A percentile compares a stretch with the other conserved stretches of the same genome.
Conservation (phyloP, 768 basidiomycete species). For the Podaxis sp. region DNA sequence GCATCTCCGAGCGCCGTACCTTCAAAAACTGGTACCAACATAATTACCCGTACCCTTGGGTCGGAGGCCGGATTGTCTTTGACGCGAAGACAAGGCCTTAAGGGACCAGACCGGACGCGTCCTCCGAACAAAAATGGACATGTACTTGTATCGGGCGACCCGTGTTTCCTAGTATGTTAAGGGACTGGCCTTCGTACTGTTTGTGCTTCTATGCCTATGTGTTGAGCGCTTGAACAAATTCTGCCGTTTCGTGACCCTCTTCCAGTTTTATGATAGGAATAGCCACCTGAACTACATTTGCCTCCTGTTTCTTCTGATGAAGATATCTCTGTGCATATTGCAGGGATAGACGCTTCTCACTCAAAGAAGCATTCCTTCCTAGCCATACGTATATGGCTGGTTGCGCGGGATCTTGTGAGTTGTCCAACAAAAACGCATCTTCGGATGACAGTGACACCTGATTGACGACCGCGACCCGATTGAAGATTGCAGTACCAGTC, state of each 20-base stretch:
- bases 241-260: conserved; percentile 48
- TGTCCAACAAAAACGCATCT: conserved; percentile 51
- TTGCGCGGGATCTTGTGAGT: conserved; percentile 25
- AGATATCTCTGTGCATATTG: conserved; percentile 56
- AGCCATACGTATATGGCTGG: conserved; percentile 59
- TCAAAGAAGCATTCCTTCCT: conserved; percentile 42
- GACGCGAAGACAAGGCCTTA: conserved; percentile 19
- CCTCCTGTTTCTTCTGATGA: conserved; percentile 29
- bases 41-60: conserved; percentile 88
- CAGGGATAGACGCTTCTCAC: conserved; percentile 44
- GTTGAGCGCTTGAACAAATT: conserved; percentile 33
- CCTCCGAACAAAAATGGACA: neutral
- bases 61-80: conserved; percentile 63
- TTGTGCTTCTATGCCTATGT: neutral
- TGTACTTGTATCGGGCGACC: neutral
- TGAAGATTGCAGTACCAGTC: conserved; percentile 34
- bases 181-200: neutral
- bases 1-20: conserved; percentile 68
- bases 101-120: neutral
- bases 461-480: conserved; percentile 25
- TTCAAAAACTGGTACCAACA: conserved; percentile 91
- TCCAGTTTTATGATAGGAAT: conserved; percentile 48
- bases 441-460: conserved; percentile 35
- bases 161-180: neutral
- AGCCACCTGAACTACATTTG: conserved; percentile 21